phyloP scores from a whole-genome alignment of 768 basidiomycete genomes.

The Naganishia kalamii region DNA sequence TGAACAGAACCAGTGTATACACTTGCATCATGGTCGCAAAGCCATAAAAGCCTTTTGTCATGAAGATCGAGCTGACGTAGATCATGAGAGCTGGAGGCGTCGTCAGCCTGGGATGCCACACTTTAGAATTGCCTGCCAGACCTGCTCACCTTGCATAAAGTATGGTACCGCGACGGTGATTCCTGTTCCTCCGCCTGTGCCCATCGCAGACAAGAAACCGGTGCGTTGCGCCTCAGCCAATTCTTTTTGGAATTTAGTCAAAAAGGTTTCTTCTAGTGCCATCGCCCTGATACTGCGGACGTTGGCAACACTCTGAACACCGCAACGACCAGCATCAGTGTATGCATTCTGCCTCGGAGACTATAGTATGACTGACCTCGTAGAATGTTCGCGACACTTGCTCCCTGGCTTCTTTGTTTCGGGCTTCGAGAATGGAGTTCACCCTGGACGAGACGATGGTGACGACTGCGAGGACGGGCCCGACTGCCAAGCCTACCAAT shows the following conservation, averaged over 20 bases:
- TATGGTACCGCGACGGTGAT: conserved; percentile 78
- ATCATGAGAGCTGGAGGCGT: conserved; percentile 65
- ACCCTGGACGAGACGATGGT: conserved; percentile 71
- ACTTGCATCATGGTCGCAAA: conserved; percentile 87
- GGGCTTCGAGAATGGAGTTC: conserved; percentile 63
- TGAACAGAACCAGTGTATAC: conserved; percentile 84
- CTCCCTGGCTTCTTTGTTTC: conserved; percentile 81
- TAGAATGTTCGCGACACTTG: conserved; percentile 77
- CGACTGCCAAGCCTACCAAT: conserved; percentile 78
- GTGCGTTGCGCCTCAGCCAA: conserved; percentile 58
- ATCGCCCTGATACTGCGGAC: conserved; percentile 81
- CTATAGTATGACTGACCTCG: conserved; percentile 55
- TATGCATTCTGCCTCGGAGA: background rate
- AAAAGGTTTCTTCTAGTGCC: conserved; percentile 70
- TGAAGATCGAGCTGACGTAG: conserved; percentile 80
- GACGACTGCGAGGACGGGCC: conserved; percentile 68
- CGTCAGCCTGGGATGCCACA: background rate
- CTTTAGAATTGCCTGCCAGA: background rate
- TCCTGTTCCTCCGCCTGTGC: conserved; percentile 77
- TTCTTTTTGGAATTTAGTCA: conserved; percentile 61
- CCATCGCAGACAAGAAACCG: conserved; percentile 75
- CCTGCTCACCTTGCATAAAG: conserved; percentile 59
- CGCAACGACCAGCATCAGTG: background rate
- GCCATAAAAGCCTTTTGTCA: conserved; percentile 70
- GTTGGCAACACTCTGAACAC: conserved; percentile 64